Base-by-base conservation (phyloP, 2,329 filamentous ascomycete species). In the Trichoderma sp. region DNA sequence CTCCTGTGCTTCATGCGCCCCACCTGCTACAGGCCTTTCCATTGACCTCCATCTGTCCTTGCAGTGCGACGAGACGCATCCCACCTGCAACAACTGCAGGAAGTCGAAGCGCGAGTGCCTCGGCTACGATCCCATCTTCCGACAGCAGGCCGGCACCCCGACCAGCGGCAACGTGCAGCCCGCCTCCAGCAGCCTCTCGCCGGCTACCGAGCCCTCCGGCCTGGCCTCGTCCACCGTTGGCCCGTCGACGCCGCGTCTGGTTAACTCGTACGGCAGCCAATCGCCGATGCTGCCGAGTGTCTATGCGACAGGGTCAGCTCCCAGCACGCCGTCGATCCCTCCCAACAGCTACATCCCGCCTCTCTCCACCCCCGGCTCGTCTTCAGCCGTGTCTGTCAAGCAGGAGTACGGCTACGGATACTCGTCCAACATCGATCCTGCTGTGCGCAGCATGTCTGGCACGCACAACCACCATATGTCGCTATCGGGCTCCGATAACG, bases 61-160 rank as follows among this genome's bases (percentile, higher is more conserved):
- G 70, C 76, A 97, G 95, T 99, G 95, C 80, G 95, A 98, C 85
- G 95, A 99, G 83, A 88, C 88, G 67, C 93, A 97, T 78, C 95
- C 95, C 24, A 88, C 90, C 67, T 99, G 95, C 82, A 89, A 92
- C 79, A 92, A 95, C 75, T 95, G 91, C 80, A 89, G 90, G 74
- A 95, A 95, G 77, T 93, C 90, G 71, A 95, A 94, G 79, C 90
- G 91, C 73, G 91, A 94, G 72, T 95, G 91, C 74, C 76, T 93
- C 56, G 91, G 91, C 63, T 95, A 95, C 85, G 91, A 95, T 73
- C 91, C 91, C 44, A 91, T 94, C 73, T 95, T 94, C 80, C 91
- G 92, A 78, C 85, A 85, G 70, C 85, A 89, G 34, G 84, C 90
- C 55, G 85, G 88, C 68, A 90, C 92, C 68, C 91, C 94, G 75